Conservation (phyloP, 208 protist species). For the Trichomonas gallinae region DNA sequence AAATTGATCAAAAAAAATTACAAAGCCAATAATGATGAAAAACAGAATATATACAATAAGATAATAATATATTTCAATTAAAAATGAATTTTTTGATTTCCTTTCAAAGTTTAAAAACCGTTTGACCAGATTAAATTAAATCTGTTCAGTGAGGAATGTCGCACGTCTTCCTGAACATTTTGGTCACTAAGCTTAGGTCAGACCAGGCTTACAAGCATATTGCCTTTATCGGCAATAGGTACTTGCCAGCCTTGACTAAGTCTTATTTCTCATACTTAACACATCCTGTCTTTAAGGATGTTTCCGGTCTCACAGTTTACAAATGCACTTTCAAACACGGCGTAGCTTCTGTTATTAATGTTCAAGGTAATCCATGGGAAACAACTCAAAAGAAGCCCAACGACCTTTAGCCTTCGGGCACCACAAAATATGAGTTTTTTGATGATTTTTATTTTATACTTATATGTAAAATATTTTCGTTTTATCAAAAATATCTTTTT, state of each 20-base stretch:
- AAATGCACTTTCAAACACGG: neutral
- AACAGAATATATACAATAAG: too few relatives aligned
- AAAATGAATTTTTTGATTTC: too few relatives aligned
- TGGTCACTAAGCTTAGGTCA: neutral
- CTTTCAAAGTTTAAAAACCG: neutral
- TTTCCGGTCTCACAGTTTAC: neutral
- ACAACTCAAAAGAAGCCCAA: neutral
- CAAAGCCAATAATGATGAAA: too few relatives aligned
- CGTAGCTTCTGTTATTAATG: neutral
- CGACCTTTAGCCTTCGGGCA: neutral
- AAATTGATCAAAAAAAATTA: too few relatives aligned
- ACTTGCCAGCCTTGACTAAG: neutral
- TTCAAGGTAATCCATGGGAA: neutral
- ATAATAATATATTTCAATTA: too few relatives aligned
- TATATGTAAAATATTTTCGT: neutral
- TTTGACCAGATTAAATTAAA: neutral
- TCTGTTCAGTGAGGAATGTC: neutral
- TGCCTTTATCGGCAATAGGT: neutral
- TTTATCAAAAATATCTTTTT: too few relatives aligned
- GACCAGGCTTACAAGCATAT: neutral
- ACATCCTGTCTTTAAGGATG: neutral
- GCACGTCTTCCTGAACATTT: neutral
- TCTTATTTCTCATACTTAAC: neutral
- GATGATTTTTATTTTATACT: too few relatives aligned
- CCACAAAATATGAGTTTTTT: neutral